Percentiles rank a stretch among this genome's conserved stretches.
Conservation (phyloP, 1,284 basidiomycete species). For the Apiotrichum montevideense region DNA sequence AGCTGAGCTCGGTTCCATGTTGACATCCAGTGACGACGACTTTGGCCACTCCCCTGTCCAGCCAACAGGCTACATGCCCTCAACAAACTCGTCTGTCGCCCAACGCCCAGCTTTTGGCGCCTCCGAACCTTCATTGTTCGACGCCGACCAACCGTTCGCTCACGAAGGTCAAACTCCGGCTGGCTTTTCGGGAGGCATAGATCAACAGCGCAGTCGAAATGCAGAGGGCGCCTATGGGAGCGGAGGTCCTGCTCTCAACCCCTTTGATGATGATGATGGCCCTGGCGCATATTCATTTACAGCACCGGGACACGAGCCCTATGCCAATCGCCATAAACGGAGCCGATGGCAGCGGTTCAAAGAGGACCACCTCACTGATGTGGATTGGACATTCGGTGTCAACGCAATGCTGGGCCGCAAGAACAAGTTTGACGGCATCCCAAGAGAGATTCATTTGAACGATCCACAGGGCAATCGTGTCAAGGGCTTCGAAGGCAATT, state of each 20-base stretch:
- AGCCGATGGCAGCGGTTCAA: constrained; percentile 33
- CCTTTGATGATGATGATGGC: constrained; percentile 40
- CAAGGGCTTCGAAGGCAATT: constrained; percentile 68
- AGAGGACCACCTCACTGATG: constrained; percentile 38
- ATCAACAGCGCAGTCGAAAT: too few relatives aligned
- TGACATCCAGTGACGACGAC: constrained; percentile 38
- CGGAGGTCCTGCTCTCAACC: constrained; percentile 14
- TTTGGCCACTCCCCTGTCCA: constrained; percentile 25
- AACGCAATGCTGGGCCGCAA: constrained; percentile 36
- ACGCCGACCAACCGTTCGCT: constrained; percentile 35
- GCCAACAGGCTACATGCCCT: constrained; percentile 32
- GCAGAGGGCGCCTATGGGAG: too few relatives aligned
- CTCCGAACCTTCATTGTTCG: constrained; percentile 26
- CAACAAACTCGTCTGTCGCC: constrained; percentile 17
- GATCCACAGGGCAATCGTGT: constrained; percentile 51
- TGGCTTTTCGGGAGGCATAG: constrained; percentile 3
- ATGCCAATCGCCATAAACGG: constrained; percentile 19
- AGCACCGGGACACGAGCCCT: constrained; percentile 26
- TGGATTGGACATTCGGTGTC: constrained; percentile 45
- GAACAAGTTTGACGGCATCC: constrained; percentile 42
- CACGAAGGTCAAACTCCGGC: constrained; percentile 10
- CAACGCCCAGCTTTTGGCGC: constrained; percentile 17
- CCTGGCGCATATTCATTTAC: constrained; percentile 40
- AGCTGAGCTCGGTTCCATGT: background rate
- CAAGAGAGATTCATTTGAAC: constrained; percentile 62